Evolutionary conservation across 345 rosid genomes (phyloP).

Genomic region (Cochlearia excelsa): DNA sequence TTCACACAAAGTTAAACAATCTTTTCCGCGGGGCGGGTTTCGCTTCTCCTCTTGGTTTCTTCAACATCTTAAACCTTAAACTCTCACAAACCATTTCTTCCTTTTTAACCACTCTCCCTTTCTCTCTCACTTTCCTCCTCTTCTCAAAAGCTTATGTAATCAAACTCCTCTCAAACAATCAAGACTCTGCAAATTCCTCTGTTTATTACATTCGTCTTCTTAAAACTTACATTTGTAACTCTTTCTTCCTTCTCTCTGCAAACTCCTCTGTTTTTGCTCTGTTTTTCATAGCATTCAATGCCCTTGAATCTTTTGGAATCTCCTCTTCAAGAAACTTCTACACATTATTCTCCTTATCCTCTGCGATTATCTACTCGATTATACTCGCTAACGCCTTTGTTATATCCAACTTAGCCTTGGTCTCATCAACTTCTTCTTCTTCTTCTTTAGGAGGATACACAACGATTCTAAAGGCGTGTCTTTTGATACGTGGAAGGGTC

Average conservation of each 20-base stretch:
- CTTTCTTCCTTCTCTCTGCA: neutral
- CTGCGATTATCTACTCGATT: neutral
- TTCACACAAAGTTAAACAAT: neutral
- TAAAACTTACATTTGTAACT: neutral
- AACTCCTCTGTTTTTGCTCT: neutral
- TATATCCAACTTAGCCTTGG: neutral
- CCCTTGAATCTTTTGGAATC: neutral
- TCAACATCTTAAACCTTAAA: neutral
- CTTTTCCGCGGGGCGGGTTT: neutral
- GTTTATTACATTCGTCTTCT: neutral
- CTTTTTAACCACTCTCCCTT: neutral
- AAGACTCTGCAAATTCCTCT: neutral
- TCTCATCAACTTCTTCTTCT: neutral
- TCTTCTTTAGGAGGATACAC: neutral
- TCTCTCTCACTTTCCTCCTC: neutral
- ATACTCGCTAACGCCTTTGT: neutral
- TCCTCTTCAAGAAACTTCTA: neutral
- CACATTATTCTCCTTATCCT: neutral
- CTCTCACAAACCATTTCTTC: neutral
- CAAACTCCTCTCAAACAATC: neutral
- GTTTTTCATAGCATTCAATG: neutral
- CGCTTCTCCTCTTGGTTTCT: neutral
- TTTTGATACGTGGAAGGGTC: neutral
- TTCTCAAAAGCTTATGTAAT: neutral
- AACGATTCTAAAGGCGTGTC: neutral